Conservation (phyloP, 108 stramenopile genomes). For the Fistulifera pelliculosa region DNA sequence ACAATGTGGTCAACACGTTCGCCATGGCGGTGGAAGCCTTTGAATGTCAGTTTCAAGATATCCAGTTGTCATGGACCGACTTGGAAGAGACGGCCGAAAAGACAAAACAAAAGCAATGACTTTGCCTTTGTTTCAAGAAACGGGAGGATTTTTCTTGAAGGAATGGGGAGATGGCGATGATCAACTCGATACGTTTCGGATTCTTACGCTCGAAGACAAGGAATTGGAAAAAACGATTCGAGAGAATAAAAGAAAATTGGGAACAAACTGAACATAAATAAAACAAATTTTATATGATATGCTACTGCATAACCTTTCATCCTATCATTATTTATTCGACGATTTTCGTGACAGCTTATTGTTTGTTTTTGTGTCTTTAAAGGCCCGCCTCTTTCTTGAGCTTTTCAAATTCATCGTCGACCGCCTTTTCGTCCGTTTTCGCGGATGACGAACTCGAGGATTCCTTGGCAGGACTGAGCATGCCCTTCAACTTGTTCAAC, state of each 20-base stretch:
- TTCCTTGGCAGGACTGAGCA: conserved; percentile 27
- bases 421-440: conserved; percentile 5
- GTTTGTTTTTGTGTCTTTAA: conserved; percentile 1
- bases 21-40: conserved; percentile 22
- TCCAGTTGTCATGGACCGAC: conserved; percentile 25
- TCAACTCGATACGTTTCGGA: background rate
- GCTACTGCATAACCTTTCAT: too few species aligned
- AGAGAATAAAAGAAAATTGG: background rate
- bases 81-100: conserved; percentile 9
- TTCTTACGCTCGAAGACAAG: background rate
- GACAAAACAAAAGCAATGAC: background rate
- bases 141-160: conserved; percentile 7
- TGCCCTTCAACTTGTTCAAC: conserved; percentile 79
- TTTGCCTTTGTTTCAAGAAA: background rate
- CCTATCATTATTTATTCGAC: too few species aligned
- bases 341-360: too few species aligned
- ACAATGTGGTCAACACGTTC: conserved; percentile 26
- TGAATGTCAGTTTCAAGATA: conserved; percentile 17
- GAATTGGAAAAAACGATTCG: background rate
- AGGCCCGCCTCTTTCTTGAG: conserved; percentile 53
- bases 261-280: too few species aligned
- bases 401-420: conserved; percentile 89
- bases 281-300: background rate
- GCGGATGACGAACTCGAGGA: conserved; percentile 7
- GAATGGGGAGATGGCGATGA: background rate